Percentiles rank a stretch among this genome's conserved stretches.
phyloP scores from a whole-genome alignment of 345 rosid species.

The Tarenaya hassleriana region DNA sequence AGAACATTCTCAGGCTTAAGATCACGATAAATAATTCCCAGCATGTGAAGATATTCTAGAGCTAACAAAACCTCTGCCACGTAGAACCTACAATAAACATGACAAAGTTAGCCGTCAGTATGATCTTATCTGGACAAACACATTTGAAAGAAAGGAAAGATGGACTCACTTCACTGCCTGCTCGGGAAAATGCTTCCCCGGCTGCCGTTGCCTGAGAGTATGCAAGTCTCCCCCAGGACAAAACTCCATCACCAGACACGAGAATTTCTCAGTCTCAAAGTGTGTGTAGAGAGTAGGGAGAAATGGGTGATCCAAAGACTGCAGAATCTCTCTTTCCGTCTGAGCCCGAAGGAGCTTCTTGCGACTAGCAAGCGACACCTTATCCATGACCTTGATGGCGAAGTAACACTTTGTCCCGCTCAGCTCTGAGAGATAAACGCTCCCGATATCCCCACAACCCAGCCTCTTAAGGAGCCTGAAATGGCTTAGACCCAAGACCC shows the following conservation, averaged over 20 bases:
- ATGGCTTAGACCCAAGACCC: conserved; percentile 66
- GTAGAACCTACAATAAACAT: conserved; percentile 47
- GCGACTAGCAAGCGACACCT: conserved; percentile 78
- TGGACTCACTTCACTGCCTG: conserved; percentile 81
- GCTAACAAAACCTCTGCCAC: conserved; percentile 68
- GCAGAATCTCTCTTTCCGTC: conserved; percentile 87
- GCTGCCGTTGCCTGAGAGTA: conserved; percentile 88
- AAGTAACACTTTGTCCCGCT: conserved; percentile 80
- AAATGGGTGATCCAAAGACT: conserved; percentile 84
- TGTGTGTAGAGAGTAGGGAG: conserved; percentile 84
- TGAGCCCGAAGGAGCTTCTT: conserved; percentile 92
- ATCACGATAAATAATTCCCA: conserved; percentile 70
- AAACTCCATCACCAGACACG: conserved; percentile 89
- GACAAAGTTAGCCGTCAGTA: not conserved
- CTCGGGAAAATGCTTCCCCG: conserved; percentile 80
- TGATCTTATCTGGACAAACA: too few relatives aligned
- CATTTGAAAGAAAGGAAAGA: conserved; percentile 6
- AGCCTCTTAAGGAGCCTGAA: conserved; percentile 81
- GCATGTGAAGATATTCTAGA: conserved; percentile 71
- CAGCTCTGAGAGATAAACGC: conserved; percentile 86
- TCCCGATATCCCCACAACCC: conserved; percentile 92
- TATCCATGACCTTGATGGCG: conserved; percentile 96
- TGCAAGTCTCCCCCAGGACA: conserved; percentile 95
- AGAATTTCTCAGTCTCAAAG: conserved; percentile 88
- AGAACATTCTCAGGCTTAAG: conserved; percentile 80